These are phyloP conservation scores for Lasiodiplodia hormozganensis DNA, from an alignment of 2,329 filamentous ascomycete genomes.

Conservation along the genomic window DNA sequence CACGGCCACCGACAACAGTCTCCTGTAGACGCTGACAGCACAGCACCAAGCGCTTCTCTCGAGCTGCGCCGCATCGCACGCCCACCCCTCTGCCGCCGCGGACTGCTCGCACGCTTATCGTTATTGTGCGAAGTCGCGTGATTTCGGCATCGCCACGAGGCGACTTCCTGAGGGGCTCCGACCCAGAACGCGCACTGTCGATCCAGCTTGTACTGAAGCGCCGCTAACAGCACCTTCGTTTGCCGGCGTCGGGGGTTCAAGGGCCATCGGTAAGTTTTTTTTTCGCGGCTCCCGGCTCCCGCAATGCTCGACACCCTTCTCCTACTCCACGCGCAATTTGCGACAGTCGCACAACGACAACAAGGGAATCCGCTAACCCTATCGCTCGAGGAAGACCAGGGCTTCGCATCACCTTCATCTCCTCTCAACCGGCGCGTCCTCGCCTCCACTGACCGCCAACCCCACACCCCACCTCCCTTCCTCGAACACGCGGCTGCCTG, in stretches of 20 bases:
- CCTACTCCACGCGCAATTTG: conserved; percentile 26
- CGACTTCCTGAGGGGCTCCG: conserved; percentile 49
- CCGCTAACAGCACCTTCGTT: conserved; percentile 25
- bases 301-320: conserved; percentile 26
- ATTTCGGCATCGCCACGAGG: conserved; percentile 42
- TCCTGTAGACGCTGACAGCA: conserved; percentile 29
- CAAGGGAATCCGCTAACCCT: conserved; percentile 16
- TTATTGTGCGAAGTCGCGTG: conserved; percentile 42
- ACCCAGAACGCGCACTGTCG: conserved; percentile 39
- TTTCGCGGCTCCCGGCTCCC: conserved; percentile 7
- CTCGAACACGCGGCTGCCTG: conserved; percentile 31
- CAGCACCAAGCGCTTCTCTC: conserved; percentile 15
- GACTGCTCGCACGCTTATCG: conserved; percentile 36
- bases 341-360: conserved; percentile 28
- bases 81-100: conserved; percentile 38
- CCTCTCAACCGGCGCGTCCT: conserved; percentile 27
- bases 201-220: conserved; percentile 27
- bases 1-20: conserved; percentile 39
- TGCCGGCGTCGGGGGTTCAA: conserved; percentile 28
- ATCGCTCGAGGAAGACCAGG: conserved; percentile 25
- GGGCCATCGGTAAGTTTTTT: conserved; percentile 28
- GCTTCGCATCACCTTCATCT: conserved; percentile 29
- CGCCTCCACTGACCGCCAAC: conserved; percentile 25
- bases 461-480: conserved; percentile 22
- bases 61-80: conserved; percentile 39